Base-by-base conservation (phyloP, 345 rosid species). In the Bruguiera parviflora region DNA sequence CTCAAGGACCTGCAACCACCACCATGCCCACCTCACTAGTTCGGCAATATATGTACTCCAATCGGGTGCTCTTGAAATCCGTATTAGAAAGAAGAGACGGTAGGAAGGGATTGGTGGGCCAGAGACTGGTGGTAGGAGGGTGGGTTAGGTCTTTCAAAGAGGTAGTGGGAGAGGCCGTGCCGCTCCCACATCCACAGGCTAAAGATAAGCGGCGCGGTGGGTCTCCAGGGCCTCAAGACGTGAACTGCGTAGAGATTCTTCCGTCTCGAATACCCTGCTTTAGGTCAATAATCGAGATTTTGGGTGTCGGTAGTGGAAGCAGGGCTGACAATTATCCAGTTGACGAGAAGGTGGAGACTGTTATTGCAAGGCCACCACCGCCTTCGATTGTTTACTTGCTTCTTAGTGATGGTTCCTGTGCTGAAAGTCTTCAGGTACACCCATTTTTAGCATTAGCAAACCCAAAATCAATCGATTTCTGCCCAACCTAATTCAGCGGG, bases 61-160 rank as follows among this genome's bases (percentile, higher is more conserved):
- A 56, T 27, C 29, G 59, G 59, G 28, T 56, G 16, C 16, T 56
- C 31, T 10, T 56, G 18, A 56, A 56, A 56, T 3, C 59, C 5
- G 13, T 56, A 56, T 56, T 56, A 56, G 59, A 56, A 15, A 56
- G 59, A 56, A 56, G 5, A 2, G 59, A 56, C 16, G 59, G 59
- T 21, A 29, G 59, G 29, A 27, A 21, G 24, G 29, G 29, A 5
- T 24, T 56, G 59, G 59, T 27, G 29, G 59, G 59, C 22, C 0
- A 56, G 59, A 56, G 59, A 56, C 28, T 56, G 28, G 59, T 56
- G 59, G 59, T 91, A 31, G 98, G 98, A 3, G 98, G 98, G n/a
- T 91, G 98, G 98, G 92, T 94, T 10, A 91, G 83, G 84, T 78
- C 93, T 76, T 86, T 84, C 47, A 88, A 72, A 70, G 92, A 91